Base-by-base conservation (phyloP, 2,329 filamentous ascomycete species). In the Aspergillus floridensis region DNA sequence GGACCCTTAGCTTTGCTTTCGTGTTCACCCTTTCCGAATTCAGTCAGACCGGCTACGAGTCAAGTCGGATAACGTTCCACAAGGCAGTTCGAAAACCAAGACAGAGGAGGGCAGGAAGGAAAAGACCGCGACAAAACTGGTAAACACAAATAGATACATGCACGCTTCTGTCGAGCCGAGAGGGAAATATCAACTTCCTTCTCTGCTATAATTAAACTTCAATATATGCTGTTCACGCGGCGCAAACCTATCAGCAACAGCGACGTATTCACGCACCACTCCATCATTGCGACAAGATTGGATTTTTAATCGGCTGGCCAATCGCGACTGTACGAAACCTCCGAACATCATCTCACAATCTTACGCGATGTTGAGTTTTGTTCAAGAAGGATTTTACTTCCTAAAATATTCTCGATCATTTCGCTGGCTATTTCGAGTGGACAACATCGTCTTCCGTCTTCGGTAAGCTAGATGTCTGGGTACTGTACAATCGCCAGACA, bases 171-270 rank as follows among this genome's bases (percentile, higher is more conserved):
- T 55, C 48, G 21, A 47, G 31, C 50, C 12, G 38, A 44, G 38
- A n/a, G 38, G 2, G 38, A 16, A 16, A 44, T 44, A 44, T 44
- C 38, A 14, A n/a, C 16, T 16, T 35, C 16, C 5, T 22, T 22
- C 22, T 44, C 16, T 48, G 35, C 57, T 59, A 56, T 52, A 35
- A 49, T 56, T 59, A 59, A 57, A 60, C 49, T 57, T 60, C 47
- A 60, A 57, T 57, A 57, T 49, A 49, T 19, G 49, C 38, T 53
- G 47, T 7, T 5, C 14, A 51, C 49, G 51, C 53, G 54, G 51
- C 56, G 21, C 26, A 29, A 44, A 3, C 49, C 48, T 57, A 58
- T 58, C 59, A 44, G 44, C 52, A 54, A 59, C 44, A 32, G 31
- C 22, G 22, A 46, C 50, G 29, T 58, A 49, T 38, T 49, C 35